Percentiles rank a stretch among this genome's conserved stretches.
phyloP scores from a whole-genome alignment of 371 early-diverging fungal species.

The Mortierella polycephala region DNA sequence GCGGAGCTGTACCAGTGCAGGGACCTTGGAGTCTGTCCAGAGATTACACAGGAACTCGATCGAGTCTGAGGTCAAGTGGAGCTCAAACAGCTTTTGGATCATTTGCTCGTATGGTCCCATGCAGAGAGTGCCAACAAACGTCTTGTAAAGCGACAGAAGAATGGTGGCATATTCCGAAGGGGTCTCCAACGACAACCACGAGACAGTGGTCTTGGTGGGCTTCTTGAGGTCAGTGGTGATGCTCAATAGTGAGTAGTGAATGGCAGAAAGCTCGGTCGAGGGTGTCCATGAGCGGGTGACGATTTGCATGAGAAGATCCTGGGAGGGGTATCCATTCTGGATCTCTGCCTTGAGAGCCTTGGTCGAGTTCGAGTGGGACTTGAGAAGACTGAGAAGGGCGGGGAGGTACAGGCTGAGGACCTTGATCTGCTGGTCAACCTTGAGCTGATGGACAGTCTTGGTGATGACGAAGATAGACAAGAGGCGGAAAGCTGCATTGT shows the following conservation, averaged over 20 bases:
- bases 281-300: slow-evolving; percentile 37
- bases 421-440: slow-evolving; percentile 37
- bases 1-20: slow-evolving; percentile 62
- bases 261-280: slow-evolving; percentile 34
- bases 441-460: slow-evolving; percentile 30
- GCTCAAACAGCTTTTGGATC: slow-evolving; percentile 64
- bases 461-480: slow-evolving; percentile 53
- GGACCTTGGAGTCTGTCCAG: slow-evolving; percentile 63
- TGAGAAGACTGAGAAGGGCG: slow-evolving; percentile 25
- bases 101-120: slow-evolving; percentile 63
- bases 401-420: slow-evolving; percentile 30
- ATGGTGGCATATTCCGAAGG: slow-evolving; percentile 39
- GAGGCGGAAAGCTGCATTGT: slow-evolving; percentile 27
- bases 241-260: slow-evolving; percentile 49
- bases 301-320: slow-evolving; percentile 38
- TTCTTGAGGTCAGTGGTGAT: slow-evolving; percentile 43
- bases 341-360: slow-evolving; percentile 22
- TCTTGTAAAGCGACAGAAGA: slow-evolving; percentile 56
- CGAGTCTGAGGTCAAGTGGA: slow-evolving; percentile 65
- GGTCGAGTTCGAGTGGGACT: slow-evolving; percentile 11
- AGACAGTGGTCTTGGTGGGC: slow-evolving; percentile 24
- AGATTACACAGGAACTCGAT: slow-evolving; percentile 72
- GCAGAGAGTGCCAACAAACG: slow-evolving; percentile 57
- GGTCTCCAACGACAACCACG: slow-evolving; percentile 43
- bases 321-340: slow-evolving; percentile 43